Base-by-base conservation (phyloP, 371 early-diverging fungal species). In the Fennellomyces sp. region DNA sequence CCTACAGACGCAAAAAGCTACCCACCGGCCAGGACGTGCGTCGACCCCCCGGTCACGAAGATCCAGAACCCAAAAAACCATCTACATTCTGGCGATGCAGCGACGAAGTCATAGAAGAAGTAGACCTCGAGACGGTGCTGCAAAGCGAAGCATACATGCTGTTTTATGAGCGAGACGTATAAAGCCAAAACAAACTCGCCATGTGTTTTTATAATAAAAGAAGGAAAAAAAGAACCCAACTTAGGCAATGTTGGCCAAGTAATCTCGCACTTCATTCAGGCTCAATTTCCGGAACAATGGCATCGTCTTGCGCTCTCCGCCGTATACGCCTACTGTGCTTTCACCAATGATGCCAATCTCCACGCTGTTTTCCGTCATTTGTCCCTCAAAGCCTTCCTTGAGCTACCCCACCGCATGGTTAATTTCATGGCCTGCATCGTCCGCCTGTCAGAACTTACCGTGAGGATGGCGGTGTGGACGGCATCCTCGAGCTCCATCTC, bases 401-500 rank as follows among this genome's bases (percentile, higher is more conserved):
- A 99, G 86, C 49, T 80, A 69, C 5, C n/a, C n/a, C n/a, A n/a
- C n/a, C 15, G n/a, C 26, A 13, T 33, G 35, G 35, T 33, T 33
- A 33, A 33, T n/a, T n/a, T n/a, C n/a, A n/a, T n/a, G n/a, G n/a
- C n/a, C n/a, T n/a, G n/a, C n/a, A n/a, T n/a, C n/a, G n/a, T n/a
- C n/a, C n/a, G n/a, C n/a, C n/a, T 47, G 4, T 21, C 19, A 36
- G 4, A 5, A 11, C 75, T 75, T 76, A 80, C 80, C 28, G 99
- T 97, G 60, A 97, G 80, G 63, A 97, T 96, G 25, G 98, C 96
- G 25, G 97, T 98, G 75, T 99, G 97, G 41, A 97, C 92, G 7
- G 99, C 98, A 69, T 99, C 99, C 78, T 99, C 99, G 35, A 97
- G 83, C 75, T 95, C 97, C 84, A 97, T 93, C 33, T 91, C 92